Percentiles rank a stretch among this genome's conserved stretches.
Evolutionary conservation across 2,329 filamentous ascomycete genomes (phyloP).

Genomic region (Colletotrichum somersetense): DNA sequence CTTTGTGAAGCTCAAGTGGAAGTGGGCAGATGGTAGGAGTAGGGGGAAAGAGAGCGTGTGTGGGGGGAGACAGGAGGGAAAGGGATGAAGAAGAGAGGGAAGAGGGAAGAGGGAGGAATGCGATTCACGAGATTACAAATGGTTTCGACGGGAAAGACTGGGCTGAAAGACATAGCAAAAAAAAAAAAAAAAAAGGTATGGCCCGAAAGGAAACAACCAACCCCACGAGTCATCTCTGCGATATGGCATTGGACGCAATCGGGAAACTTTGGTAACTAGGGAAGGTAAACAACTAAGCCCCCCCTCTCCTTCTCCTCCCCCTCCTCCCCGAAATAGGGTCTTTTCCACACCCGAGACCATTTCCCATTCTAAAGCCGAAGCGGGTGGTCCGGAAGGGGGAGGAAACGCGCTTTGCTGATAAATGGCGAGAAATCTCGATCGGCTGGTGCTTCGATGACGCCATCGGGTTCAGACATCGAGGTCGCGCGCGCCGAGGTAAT

Average conservation of each 20-base stretch:
- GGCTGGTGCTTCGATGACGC: constrained; percentile 36
- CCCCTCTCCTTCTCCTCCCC: background rate
- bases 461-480: constrained; percentile 33
- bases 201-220: background rate
- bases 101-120: background rate
- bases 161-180: too few relatives aligned
- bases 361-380: background rate
- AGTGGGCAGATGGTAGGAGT: too few relatives aligned
- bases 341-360: background rate
- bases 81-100: background rate
- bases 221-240: constrained; percentile 13
- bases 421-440: constrained; percentile 33
- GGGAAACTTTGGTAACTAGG: background rate
- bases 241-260: constrained; percentile 11
- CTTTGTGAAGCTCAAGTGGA: background rate
- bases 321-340: background rate
- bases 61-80: background rate
- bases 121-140: constrained; percentile 1
- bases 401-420: constrained; percentile 19
- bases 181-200: background rate
- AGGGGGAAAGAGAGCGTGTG: background rate
- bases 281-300: background rate
- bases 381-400: background rate
- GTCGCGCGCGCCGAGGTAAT: background rate
- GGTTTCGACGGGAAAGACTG: background rate